phyloP scores from a whole-genome alignment of 345 rosid genomes.

The Pugionium dolabratum region DNA sequence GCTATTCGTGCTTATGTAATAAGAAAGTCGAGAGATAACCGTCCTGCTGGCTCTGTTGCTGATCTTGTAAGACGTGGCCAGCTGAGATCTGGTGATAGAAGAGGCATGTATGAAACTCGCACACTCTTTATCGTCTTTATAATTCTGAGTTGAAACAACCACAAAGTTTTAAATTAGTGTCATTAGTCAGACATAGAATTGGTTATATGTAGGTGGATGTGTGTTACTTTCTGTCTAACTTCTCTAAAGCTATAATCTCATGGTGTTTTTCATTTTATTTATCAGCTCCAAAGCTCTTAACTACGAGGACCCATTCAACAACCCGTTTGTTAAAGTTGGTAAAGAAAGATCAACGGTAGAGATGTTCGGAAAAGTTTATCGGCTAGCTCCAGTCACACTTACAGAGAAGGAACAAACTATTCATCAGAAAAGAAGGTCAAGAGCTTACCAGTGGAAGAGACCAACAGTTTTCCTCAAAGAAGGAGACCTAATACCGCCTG shows the following conservation, averaged over 20 bases:
- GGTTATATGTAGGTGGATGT: slow-evolving; percentile 1
- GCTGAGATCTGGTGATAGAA: slow-evolving; percentile 85
- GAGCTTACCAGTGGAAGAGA: slow-evolving; percentile 97
- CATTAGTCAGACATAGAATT: neutral
- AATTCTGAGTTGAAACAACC: no score
- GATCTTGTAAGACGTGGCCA: slow-evolving; percentile 99
- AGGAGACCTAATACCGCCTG: slow-evolving; percentile 83
- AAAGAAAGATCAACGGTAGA: slow-evolving; percentile 78
- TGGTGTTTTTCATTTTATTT: slow-evolving; percentile 27
- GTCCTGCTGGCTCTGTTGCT: slow-evolving; percentile 72
- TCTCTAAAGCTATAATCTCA: no score
- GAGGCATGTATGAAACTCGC: slow-evolving; percentile 90
- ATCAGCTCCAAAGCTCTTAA: slow-evolving; percentile 74
- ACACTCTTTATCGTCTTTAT: slow-evolving; percentile 18
- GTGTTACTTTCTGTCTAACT: neutral
- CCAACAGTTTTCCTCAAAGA: slow-evolving; percentile 88
- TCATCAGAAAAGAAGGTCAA: slow-evolving; percentile 90
- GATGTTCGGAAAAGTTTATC: slow-evolving; percentile 92
- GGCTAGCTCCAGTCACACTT: slow-evolving; percentile 81
- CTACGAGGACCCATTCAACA: slow-evolving; percentile 92
- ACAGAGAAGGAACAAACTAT: slow-evolving; percentile 69
- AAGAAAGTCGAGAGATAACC: slow-evolving; percentile 47
- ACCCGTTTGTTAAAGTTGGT: slow-evolving; percentile 77
- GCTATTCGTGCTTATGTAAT: slow-evolving; percentile 48
- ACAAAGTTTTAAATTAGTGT: neutral